Conservation (phyloP, 164 flowering plant species). For the Santalum album region DNA sequence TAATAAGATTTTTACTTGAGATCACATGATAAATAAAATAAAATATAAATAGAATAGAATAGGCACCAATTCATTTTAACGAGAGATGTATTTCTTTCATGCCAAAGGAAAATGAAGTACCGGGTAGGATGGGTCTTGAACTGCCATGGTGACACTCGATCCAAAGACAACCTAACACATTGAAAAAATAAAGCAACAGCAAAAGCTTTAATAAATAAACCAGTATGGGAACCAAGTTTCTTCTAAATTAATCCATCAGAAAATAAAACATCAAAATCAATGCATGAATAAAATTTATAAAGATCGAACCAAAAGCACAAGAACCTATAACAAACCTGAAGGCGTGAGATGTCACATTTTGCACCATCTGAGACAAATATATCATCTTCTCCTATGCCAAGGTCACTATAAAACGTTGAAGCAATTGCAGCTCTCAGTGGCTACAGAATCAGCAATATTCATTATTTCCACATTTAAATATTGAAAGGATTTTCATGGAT, state of each 20-base stretch:
- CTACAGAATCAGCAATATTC: slow-evolving; percentile 33
- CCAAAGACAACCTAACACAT: slow-evolving; percentile 69
- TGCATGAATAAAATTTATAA: not conserved
- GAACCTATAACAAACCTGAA: slow-evolving; percentile 53
- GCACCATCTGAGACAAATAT: slow-evolving; percentile 98
- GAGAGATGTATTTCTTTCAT: not conserved
- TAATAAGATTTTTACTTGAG: too few relatives aligned
- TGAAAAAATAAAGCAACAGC: not conserved
- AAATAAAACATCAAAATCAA: not conserved
- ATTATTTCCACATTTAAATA: too few relatives aligned
- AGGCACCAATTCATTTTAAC: too few relatives aligned
- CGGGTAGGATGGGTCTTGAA: slow-evolving; percentile 97
- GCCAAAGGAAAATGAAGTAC: slow-evolving; percentile 24
- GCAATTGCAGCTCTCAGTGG: slow-evolving; percentile 68
- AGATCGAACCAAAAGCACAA: not conserved
- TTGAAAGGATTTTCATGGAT: too few relatives aligned
- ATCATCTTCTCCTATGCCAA: slow-evolving; percentile 71
- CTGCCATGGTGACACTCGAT: slow-evolving; percentile 71
- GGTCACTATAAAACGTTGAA: slow-evolving; percentile 48
- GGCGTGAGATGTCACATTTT: slow-evolving; percentile 92
- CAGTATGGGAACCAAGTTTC: not conserved
- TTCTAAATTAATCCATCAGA: not conserved
- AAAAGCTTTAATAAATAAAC: not conserved
- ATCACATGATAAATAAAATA: too few relatives aligned
- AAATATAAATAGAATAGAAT: too few relatives aligned